Evolutionary conservation across 345 rosid species (phyloP), one percentile per base, ranked within the genome.

Genomic region (Garcia nutans): DNA sequence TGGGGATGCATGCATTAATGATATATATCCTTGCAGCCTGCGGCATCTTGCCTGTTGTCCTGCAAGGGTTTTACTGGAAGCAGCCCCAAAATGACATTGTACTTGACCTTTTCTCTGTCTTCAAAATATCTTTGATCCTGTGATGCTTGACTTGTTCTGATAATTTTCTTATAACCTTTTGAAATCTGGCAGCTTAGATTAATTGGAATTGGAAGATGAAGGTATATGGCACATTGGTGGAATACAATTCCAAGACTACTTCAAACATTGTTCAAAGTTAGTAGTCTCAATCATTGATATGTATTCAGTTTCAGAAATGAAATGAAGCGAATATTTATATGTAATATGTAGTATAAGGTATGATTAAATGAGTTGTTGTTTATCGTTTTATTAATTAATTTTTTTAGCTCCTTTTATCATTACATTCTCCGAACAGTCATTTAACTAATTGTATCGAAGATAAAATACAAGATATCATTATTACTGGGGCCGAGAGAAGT

Each of bases 41-140:
- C 84, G 92, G 92, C 73, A 68, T 94, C 76, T 71, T 89, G 20
- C 92, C 93, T 1, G 65, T 94, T 57, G 42, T 92, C 76, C 72
- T 94, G 60, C 91, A 86, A 64, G 98, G 98, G 28, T 92, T 94
- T 82, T 94, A 92, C 69, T 92, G 93, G 98, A 85, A 74, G 81
- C 77, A 73, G 61, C 91, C 97, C 6, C 63, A 74, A 66, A 94
- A 94, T 76, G 92, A 94, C 85, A 75, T 92, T 65, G 98, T 92
- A 85, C 67, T 45, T 47, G 44, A n/a, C 33, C 20, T 6, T 50
- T 17, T 37, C 41, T 47, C 33, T 10, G 28, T 8, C 24, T 3
- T 26, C 7, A 59, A 12, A 49, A 24, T 20, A 49, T 24, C 22
- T 58, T 19, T 52, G 28, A 44, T 47, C 23, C 63, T 13, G 50